Evolutionary conservation across 2,329 filamentous ascomycete species (phyloP).

Genomic region (Aspergillus calidoustus): DNA sequence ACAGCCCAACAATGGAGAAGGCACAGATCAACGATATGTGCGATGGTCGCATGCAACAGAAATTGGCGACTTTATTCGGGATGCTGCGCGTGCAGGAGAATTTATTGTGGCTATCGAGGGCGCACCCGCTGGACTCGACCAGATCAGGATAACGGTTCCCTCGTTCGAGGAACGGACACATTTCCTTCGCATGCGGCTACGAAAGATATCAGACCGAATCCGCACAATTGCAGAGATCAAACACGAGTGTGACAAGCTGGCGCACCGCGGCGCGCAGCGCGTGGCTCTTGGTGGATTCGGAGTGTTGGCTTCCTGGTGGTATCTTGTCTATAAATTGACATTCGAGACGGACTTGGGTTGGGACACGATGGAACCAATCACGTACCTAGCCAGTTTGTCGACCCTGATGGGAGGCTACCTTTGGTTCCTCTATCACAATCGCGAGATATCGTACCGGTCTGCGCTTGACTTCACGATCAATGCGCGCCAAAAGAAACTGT

Average conservation of each 20-base stretch:
- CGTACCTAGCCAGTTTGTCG: conserved; percentile 83
- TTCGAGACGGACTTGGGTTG: conserved; percentile 78
- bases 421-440: conserved; percentile 92
- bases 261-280: conserved; percentile 76
- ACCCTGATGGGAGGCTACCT: conserved; percentile 89
- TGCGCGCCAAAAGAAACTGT: conserved; percentile 75
- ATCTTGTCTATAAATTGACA: conserved; percentile 71
- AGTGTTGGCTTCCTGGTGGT: conserved; percentile 78
- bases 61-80: conserved; percentile 90
- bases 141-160: conserved; percentile 77
- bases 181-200: conserved; percentile 77
- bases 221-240: conserved; percentile 74
- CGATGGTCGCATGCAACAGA: conserved; percentile 89
- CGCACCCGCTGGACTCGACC: conserved; percentile 62
- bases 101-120: conserved; percentile 86
- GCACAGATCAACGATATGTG: conserved; percentile 64
- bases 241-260: conserved; percentile 76
- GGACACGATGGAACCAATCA: conserved; percentile 90
- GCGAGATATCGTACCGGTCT: conserved; percentile 83
- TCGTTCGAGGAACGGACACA: conserved; percentile 90
- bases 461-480: conserved; percentile 87
- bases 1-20: conserved; percentile 22
- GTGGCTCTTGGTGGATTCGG: conserved; percentile 81
- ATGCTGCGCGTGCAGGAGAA: conserved; percentile 81
- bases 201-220: conserved; percentile 72